Base-by-base conservation (phyloP, 805 yeast genomes). In the Cyberlindnera americana region DNA sequence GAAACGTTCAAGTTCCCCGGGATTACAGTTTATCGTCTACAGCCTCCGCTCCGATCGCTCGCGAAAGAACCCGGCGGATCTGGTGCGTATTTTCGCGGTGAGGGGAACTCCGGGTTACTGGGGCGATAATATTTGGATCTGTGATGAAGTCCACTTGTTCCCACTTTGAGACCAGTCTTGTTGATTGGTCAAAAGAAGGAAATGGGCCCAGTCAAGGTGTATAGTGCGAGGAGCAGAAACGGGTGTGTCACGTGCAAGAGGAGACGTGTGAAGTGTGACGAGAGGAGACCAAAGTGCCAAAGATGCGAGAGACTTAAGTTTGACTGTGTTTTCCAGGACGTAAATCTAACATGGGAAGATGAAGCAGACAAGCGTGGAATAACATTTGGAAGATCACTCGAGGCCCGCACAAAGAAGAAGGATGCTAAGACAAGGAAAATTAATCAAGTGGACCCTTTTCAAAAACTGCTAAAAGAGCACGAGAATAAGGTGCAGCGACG, bases 191-290 rank as follows among this genome's bases (percentile, higher is more conserved):
- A 18, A 29, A 5, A 29, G 6, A 31, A n/a, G 17, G 17, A 9
- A 18, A 65, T 54, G 56, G 57, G 55, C 2, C 34, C 29, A 16
- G 27, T 43, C 29, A 58, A 50, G 60, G 60, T 48, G 12, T 49
- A 46, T 33, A 38, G 43, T 8, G 13, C 51, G 47, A 59, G 59
- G 55, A 69, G 60, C 45, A 60, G 56, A 57, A 68, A 60, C 9
- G 79, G 79, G 6, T 74, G 79, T 45, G 60, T 67, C 16, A 70
- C 72, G 23, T 74, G 78, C 56, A 72, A 72, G 50, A 60, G 60
- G 37, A 58, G 80, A 35, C 58, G 75, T 34, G 77, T 74, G 45
- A 73, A 73, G 52, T 74, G 79, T 45, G 64, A 60, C 35, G 62
- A 67, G 46, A 29, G 48, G 1, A 64, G 56, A 15, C 70, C 70